These are phyloP conservation scores for Boechera stricta DNA, from an alignment of 345 rosid species.

Conservation along the genomic window DNA sequence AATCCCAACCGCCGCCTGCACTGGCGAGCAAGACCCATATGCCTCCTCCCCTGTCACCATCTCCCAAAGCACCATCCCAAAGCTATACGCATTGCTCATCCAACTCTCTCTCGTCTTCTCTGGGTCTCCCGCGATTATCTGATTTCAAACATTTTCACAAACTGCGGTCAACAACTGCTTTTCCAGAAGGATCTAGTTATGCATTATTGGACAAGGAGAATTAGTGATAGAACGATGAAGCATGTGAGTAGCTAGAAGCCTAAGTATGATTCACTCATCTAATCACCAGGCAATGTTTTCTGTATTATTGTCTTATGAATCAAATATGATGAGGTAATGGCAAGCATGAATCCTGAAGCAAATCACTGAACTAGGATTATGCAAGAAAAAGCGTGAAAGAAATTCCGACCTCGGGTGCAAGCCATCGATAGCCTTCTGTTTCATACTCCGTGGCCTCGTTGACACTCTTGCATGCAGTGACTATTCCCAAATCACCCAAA, in stretches of 20 bases:
- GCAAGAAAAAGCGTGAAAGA: conserved; percentile 28
- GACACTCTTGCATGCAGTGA: conserved; percentile 81
- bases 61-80: conserved; percentile 97
- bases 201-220: neutral
- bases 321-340: neutral
- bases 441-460: conserved; percentile 93
- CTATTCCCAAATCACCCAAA: conserved; percentile 87
- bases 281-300: conserved; percentile 8
- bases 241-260: conserved; percentile 19
- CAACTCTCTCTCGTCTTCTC: conserved; percentile 88
- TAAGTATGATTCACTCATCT: conserved; percentile 3
- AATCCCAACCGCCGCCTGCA: conserved; percentile 95
- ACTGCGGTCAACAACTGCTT: conserved; percentile 25
- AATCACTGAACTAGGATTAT: conserved; percentile 16
- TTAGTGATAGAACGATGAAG: conserved; percentile 45
- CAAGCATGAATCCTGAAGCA: neutral
- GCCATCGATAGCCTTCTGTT: conserved; percentile 99
- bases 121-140: conserved; percentile 96
- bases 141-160: conserved; percentile 42
- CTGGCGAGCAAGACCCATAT: conserved; percentile 85
- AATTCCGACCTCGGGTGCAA: conserved; percentile 91
- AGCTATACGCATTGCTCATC: conserved; percentile 97
- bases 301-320: neutral
- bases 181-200: conserved; percentile 2
- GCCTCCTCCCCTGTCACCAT: conserved; percentile 95